Conservation (phyloP, 1,139 yeast genomes). For the Candida smagusa region DNA sequence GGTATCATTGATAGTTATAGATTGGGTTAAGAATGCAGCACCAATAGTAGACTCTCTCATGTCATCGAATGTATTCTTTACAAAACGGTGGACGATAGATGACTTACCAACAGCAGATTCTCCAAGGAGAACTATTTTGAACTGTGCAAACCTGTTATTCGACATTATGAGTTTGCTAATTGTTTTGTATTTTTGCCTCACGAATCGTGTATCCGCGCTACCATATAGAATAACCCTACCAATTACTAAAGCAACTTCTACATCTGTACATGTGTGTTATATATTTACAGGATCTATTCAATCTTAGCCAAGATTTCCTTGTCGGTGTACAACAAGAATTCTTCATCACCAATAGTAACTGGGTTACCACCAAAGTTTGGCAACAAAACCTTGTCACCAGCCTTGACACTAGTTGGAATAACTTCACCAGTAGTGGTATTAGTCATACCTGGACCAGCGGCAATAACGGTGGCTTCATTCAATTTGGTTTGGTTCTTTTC, state of each 20-base stretch:
- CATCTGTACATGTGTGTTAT: too few species aligned
- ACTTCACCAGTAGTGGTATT: slow-evolving; percentile 60
- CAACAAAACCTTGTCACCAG: slow-evolving; percentile 91
- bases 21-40: slow-evolving; percentile 94
- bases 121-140: slow-evolving; percentile 44
- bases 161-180: slow-evolving; percentile 2
- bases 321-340: slow-evolving; percentile 78
- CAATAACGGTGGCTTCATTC: slow-evolving; percentile 75
- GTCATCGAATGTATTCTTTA: slow-evolving; percentile 83
- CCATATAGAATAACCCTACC: too few species aligned
- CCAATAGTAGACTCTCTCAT: slow-evolving; percentile 95
- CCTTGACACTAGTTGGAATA: slow-evolving; percentile 68
- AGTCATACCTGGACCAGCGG: slow-evolving; percentile 82
- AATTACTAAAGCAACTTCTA: too few species aligned
- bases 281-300: slow-evolving; percentile 20
- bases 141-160: slow-evolving; percentile 32
- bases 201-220: too few species aligned
- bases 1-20: slow-evolving; percentile 34
- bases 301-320: slow-evolving; percentile 92
- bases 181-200: too few species aligned
- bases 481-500: slow-evolving; percentile 95
- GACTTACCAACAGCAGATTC: slow-evolving; percentile 52
- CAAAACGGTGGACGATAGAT: slow-evolving; percentile 44
- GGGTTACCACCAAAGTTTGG: slow-evolving; percentile 89
- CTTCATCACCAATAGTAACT: slow-evolving; percentile 82